phyloP scores from a whole-genome alignment of 176 grass and related monocot species.

The Phoenix roebelenii region DNA sequence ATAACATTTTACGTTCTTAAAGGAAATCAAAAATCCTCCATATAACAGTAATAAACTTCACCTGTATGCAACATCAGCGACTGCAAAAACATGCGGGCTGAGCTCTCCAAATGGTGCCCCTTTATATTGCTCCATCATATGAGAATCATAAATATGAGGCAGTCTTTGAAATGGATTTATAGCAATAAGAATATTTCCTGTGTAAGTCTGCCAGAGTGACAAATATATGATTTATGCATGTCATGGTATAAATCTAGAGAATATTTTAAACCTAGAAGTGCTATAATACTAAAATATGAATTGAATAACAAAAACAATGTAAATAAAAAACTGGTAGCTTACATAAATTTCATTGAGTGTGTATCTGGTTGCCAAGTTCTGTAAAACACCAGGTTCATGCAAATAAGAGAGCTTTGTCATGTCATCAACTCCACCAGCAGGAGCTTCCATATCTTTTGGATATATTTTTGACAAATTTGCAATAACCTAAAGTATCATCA shows the following conservation, averaged over 20 bases:
- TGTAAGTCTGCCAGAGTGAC: slow-evolving; percentile 66
- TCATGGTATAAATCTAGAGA: too few relatives aligned
- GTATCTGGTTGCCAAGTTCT: slow-evolving; percentile 84
- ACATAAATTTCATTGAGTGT: slow-evolving; percentile 99
- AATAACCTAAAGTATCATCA: slow-evolving; percentile 36
- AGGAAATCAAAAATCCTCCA: not conserved
- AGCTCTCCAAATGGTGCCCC: slow-evolving; percentile 93
- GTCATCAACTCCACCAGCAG: slow-evolving; percentile 92
- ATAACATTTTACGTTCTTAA: slow-evolving; percentile 11
- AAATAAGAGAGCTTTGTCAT: slow-evolving; percentile 99
- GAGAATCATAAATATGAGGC: slow-evolving; percentile 76
- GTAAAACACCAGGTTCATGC: slow-evolving; percentile 89
- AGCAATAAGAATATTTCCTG: slow-evolving; percentile 97
- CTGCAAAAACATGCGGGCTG: slow-evolving; percentile 97
- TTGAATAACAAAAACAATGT: not conserved
- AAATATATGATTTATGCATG: not conserved
- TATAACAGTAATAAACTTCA: slow-evolving; percentile 22
- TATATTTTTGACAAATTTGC: slow-evolving; percentile 77
- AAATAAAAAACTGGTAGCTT: slow-evolving; percentile 13
- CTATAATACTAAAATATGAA: slow-evolving; percentile 6
- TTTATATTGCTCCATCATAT: slow-evolving; percentile 99
- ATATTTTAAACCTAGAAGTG: too few relatives aligned
- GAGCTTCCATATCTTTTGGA: slow-evolving; percentile 96
- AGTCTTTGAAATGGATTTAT: slow-evolving; percentile 98
- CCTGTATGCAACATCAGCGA: slow-evolving; percentile 95